Conservation (phyloP, 805 yeast genomes). For the Pichia eremophila region DNA sequence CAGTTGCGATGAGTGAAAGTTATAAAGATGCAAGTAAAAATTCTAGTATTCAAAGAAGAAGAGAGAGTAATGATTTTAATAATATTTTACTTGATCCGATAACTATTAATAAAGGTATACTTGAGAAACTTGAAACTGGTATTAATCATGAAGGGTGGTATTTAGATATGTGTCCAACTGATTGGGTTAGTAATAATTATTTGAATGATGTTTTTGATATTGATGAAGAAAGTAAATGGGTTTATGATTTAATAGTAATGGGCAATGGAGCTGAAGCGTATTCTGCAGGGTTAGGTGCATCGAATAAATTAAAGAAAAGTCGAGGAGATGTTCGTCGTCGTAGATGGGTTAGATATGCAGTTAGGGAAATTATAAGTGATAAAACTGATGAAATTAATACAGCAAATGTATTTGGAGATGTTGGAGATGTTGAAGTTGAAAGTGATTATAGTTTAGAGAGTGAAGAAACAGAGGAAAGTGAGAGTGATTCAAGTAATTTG, state of each 20-base stretch:
- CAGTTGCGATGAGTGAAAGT: not conserved
- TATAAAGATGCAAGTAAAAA: not conserved
- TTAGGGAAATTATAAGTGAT: conserved; percentile 13
- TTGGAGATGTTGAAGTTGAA: not conserved
- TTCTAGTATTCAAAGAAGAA: conserved; percentile 1
- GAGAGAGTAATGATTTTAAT: conserved; percentile 7
- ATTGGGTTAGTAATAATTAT: conserved; percentile 51
- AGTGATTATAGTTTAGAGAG: not conserved
- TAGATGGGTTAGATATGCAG: conserved; percentile 51
- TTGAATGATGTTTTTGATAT: conserved; percentile 44
- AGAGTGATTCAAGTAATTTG: conserved; percentile 1
- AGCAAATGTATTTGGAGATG: not conserved
- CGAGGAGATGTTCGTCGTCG: conserved; percentile 49
- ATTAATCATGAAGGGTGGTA: conserved; percentile 41
- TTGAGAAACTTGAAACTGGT: conserved; percentile 9
- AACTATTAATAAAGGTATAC: conserved; percentile 3
- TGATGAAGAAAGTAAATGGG: conserved; percentile 79
- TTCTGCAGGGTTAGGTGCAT: conserved; percentile 18
- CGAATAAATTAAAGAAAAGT: conserved; percentile 10
- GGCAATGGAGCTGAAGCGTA: conserved; percentile 13
- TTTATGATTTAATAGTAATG: conserved; percentile 45
- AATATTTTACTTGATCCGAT: conserved; percentile 6
- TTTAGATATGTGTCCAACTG: conserved; percentile 51
- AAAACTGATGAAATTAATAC: not conserved
- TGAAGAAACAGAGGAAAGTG: not conserved